Base-by-base conservation (phyloP, 2,329 filamentous ascomycete species). In the Lecanoromycetidae sp. region DNA sequence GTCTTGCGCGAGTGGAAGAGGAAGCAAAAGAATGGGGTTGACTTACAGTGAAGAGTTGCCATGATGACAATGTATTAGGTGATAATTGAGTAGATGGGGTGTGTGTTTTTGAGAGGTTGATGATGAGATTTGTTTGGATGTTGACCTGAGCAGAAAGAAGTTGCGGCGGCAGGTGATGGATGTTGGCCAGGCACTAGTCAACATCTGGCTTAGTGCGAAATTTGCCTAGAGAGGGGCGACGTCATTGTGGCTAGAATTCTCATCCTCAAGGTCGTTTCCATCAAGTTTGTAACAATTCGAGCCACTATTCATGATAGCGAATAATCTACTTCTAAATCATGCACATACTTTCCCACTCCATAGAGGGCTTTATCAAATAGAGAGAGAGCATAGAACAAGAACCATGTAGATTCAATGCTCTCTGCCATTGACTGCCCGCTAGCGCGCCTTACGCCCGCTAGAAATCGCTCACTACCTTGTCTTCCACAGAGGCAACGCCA, bases 41-140 rank as follows among this genome's bases (percentile, higher is more conserved):
- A 68, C 74, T 62, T 70, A 79, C 75, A 78, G 63, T 73, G 69
- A 54, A 78, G 71, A 58, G 72, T 74, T 51, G 74, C 71, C 74
- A 77, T 78, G 68, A 60, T 71, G 66, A 56, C 56, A 55, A 55
- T 55, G 56, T 40, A 26, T 15, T 27, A 26, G 37, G 7, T 35
- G 25, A 26, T 15, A 12, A 30, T 19, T 44, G 3, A 20, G 10
- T n/a, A 5, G 19, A 2, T 40, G 15, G n/a, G 40, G 20, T 15
- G 32, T 8, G n/a, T 20, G 15, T 45, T 29, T 5, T 39, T 19
- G 40, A 25, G 23, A 13, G 23, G 7, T 20, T 36, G 17, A 22
- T 8, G 25, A 19, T 44, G 25, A 22, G 44, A 38, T 38, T 19
- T 12, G 13, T 38, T 42, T 20, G 17, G 32, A 34, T 37, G 34